Evolutionary conservation across 768 basidiomycete genomes (phyloP).

Genomic region (Boletus sp.): DNA sequence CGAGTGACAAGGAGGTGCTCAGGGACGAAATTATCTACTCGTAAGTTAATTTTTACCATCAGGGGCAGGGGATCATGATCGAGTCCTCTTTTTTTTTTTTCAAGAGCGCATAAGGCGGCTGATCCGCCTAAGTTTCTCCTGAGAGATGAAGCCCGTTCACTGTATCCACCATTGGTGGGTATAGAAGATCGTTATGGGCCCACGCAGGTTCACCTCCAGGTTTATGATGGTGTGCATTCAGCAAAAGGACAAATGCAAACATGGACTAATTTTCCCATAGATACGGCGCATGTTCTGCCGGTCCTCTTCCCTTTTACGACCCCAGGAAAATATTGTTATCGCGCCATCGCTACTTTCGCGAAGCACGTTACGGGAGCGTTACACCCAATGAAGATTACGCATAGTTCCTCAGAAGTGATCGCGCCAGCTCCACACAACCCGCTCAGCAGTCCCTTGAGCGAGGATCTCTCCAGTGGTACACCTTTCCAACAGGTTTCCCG

Average conservation of each 20-base stretch:
- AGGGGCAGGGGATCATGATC: neutral
- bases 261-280: constrained; percentile 32
- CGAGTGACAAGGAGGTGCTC: constrained; percentile 86
- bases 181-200: constrained; percentile 53
- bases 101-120: constrained; percentile 88
- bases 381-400: constrained; percentile 8
- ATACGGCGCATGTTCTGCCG: constrained; percentile 69
- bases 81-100: neutral
- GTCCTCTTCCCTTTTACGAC: constrained; percentile 73
- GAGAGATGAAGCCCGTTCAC: constrained; percentile 38
- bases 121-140: constrained; percentile 67
- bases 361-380: constrained; percentile 59
- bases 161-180: constrained; percentile 57
- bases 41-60: constrained; percentile 40
- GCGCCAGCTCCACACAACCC: neutral
- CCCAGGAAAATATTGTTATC: constrained; percentile 76
- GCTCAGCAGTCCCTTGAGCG: constrained; percentile 2
- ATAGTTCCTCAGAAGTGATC: constrained; percentile 9
- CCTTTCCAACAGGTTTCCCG: constrained; percentile 1
- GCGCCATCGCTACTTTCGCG: constrained; percentile 69
- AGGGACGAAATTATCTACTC: constrained; percentile 89
- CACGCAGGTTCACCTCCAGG: constrained; percentile 86
- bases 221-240: constrained; percentile 69
- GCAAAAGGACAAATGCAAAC: constrained; percentile 21
- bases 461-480: neutral